Evolutionary conservation across 306 rosid species (phyloP).

Genomic region (Prosopis cineraria): DNA sequence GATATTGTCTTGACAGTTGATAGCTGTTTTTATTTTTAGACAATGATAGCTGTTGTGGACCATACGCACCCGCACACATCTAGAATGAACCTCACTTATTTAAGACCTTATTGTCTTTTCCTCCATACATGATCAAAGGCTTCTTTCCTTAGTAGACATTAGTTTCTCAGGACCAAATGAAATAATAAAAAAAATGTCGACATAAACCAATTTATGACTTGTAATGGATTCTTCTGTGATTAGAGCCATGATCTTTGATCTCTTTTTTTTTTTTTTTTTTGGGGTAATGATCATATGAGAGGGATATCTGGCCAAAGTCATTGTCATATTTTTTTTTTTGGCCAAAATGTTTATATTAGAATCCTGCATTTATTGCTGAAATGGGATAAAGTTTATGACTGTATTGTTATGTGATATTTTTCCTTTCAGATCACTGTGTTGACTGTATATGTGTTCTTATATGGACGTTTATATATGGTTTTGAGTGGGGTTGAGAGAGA

Average conservation of each 20-base stretch:
- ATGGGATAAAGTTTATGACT: background rate
- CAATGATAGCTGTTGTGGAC: background rate
- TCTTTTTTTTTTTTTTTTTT: background rate
- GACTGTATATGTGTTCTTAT: conserved; percentile 53
- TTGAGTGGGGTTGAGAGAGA: conserved; percentile 51
- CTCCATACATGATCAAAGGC: background rate
- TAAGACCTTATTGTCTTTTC: background rate
- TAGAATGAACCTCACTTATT: background rate
- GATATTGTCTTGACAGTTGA: conserved; percentile 4
- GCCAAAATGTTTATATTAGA: too few species aligned
- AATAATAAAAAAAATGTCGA: background rate
- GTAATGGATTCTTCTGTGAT: background rate
- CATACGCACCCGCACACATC: background rate
- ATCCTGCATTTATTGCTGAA: background rate
- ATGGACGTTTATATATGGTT: conserved; percentile 59
- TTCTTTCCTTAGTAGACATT: background rate
- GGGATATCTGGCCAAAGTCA: background rate
- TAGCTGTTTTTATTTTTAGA: background rate
- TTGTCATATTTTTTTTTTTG: too few species aligned
- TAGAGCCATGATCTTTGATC: background rate
- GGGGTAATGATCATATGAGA: background rate
- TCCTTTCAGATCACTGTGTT: conserved; percentile 47
- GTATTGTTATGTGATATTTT: background rate
- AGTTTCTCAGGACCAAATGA: background rate
- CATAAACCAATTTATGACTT: background rate